phyloP scores from a whole-genome alignment of 2,329 filamentous ascomycete genomes.

The Aureobasidium subglaciale region DNA sequence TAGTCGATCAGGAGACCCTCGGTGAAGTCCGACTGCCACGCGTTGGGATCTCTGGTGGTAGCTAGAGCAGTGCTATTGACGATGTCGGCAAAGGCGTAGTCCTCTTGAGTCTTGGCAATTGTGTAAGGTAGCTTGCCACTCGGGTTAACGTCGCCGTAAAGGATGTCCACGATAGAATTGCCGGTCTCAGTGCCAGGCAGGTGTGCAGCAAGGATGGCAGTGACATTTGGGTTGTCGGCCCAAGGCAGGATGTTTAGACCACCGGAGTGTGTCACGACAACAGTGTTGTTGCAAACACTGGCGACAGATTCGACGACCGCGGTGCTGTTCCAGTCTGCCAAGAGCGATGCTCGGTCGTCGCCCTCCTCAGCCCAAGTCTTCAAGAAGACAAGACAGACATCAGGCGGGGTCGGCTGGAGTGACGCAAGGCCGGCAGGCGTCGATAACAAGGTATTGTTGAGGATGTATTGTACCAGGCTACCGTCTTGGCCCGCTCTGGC shows the following conservation, averaged over 20 bases:
- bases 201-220: slow-evolving; percentile 36
- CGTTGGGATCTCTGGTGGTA: slow-evolving; percentile 29
- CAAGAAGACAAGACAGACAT: slow-evolving; percentile 52
- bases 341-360: slow-evolving; percentile 34
- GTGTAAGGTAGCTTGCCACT: slow-evolving; percentile 33
- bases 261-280: slow-evolving; percentile 42
- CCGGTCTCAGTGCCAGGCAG: slow-evolving; percentile 37
- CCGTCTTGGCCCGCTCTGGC: slow-evolving; percentile 23
- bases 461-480: slow-evolving; percentile 40
- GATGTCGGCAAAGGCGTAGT: slow-evolving; percentile 29
- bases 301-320: slow-evolving; percentile 41
- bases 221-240: slow-evolving; percentile 37
- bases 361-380: slow-evolving; percentile 47
- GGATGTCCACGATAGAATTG: slow-evolving; percentile 34
- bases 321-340: slow-evolving; percentile 37
- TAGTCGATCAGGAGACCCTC: slow-evolving; percentile 51
- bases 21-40: slow-evolving; percentile 44
- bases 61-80: slow-evolving; percentile 30
- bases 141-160: slow-evolving; percentile 32
- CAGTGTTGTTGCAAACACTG: slow-evolving; percentile 42
- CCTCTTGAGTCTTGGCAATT: slow-evolving; percentile 30
- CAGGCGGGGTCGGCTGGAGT: slow-evolving; percentile 23
- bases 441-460: slow-evolving; percentile 32
- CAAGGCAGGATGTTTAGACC: slow-evolving; percentile 38
- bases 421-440: slow-evolving; percentile 23